A percentile compares a stretch with the other conserved stretches of the same genome.
These are phyloP conservation scores for Glycine soja DNA, from an alignment of 306 rosid genomes.

Conservation along the genomic window DNA sequence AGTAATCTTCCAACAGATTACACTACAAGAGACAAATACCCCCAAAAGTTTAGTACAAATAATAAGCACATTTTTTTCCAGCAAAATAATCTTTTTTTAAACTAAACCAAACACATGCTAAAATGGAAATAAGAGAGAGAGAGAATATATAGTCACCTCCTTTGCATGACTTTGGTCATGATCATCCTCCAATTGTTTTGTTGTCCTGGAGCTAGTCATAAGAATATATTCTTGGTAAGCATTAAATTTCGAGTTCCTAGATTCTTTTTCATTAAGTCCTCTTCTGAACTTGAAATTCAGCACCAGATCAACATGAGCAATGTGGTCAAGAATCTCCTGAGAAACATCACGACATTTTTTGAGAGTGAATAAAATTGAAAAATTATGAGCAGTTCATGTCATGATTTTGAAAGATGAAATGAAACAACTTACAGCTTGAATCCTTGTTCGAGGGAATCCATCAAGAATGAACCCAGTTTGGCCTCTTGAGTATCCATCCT, in stretches of 20 bases:
- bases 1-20: constrained; percentile 71
- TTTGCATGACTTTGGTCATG: constrained; percentile 47
- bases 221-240: constrained; percentile 56
- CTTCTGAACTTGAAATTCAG: constrained; percentile 81
- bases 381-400: not conserved
- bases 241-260: constrained; percentile 54
- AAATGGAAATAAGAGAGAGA: not conserved
- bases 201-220: constrained; percentile 50
- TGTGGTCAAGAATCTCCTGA: constrained; percentile 85
- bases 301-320: constrained; percentile 76
- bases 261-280: constrained; percentile 58
- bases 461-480: constrained; percentile 94
- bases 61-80: not conserved
- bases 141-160: constrained; percentile 51
- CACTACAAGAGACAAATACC: constrained; percentile 44
- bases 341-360: not conserved
- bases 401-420: not conserved
- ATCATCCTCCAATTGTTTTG: constrained; percentile 48
- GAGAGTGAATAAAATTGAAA: not conserved
- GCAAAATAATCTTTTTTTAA: not conserved
- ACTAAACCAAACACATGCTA: too few species aligned
- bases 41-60: not conserved
- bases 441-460: constrained; percentile 90
- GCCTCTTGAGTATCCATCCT: constrained; percentile 82
- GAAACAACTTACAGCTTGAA: constrained; percentile 82